Conservation (phyloP, 768 basidiomycete genomes). For the Leccinum aurantiacum region DNA sequence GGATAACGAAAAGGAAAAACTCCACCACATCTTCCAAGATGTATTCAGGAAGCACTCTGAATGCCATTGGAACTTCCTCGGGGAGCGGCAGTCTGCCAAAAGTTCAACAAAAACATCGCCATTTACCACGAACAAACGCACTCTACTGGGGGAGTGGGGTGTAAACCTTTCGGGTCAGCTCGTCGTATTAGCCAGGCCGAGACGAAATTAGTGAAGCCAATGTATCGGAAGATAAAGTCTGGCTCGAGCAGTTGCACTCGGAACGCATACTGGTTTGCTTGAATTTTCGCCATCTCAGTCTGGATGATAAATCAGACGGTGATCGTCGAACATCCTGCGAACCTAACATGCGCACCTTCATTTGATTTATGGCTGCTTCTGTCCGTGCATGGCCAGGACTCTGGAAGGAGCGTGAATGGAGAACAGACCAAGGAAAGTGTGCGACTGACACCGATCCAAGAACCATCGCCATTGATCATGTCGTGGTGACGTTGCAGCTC, state of each 20-base stretch:
- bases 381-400: slow-evolving; percentile 72
- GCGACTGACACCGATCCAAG: slow-evolving; percentile 76
- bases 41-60: slow-evolving; percentile 91
- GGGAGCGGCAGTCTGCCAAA: slow-evolving; percentile 77
- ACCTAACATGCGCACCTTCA: slow-evolving; percentile 53
- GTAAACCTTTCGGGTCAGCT: slow-evolving; percentile 76
- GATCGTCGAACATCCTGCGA: neutral
- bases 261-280: slow-evolving; percentile 74
- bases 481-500: slow-evolving; percentile 79
- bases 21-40: slow-evolving; percentile 92
- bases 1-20: slow-evolving; percentile 79
- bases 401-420: slow-evolving; percentile 36
- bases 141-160: slow-evolving; percentile 70
- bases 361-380: slow-evolving; percentile 72
- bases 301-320: slow-evolving; percentile 28
- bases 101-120: slow-evolving; percentile 2
- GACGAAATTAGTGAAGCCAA: slow-evolving; percentile 85
- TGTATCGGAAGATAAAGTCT: slow-evolving; percentile 73
- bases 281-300: slow-evolving; percentile 69
- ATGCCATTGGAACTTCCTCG: slow-evolving; percentile 77
- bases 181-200: slow-evolving; percentile 93
- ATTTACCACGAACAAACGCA: slow-evolving; percentile 38
- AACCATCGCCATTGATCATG: slow-evolving; percentile 68
- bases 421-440: neutral
- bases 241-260: slow-evolving; percentile 87